Evolutionary conservation across 495 filamentous ascomycete genomes (phyloP), one percentile per base, ranked within the genome.

Genomic region (Friedmanniomyces simplex): DNA sequence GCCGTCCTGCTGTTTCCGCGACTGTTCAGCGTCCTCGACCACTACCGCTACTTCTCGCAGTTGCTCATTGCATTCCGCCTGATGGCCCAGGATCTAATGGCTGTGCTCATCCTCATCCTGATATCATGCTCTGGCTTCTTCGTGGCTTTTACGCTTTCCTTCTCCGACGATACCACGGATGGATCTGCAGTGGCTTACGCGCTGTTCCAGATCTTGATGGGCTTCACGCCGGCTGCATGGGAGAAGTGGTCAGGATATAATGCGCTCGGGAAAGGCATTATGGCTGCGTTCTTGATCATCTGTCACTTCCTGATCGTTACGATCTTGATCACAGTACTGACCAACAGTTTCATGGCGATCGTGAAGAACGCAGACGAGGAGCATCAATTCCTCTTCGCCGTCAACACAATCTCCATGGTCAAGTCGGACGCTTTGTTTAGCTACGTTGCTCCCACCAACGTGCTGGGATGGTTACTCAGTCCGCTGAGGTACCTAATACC

Each of bases 221-320:
- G 88, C 4, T 94, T 87, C 61, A 88, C 85, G 0, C 86, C 86
- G 16, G 83, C 86, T 28, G 86, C 85, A 42, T 86, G 86, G 76
- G 69, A 77, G 12, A 74, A 76, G 56, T 96, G 89, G 90, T 76
- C 79, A 12, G 78, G 82, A 16, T 95, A 91, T 62, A 90, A 88
- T 64, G 64, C 79, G 43, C 72, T 96, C 45, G 91, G 89, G 2
- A 87, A 83, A 61, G 70, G 76, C 0, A 78, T 95, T 24, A 70
- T 95, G 64, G 82, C 82, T 0, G 62, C 91, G 14, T 96, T 96
- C 66, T 76, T 97, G 22, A 86, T 95, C 68, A 91, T 96, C 52
- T 91, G 88, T 69, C 91, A 96, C 70, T 97, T 95, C 64, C 77
- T 96, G 50, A 83, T 95, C n/a, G 82, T 95, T 34, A 94, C 91